A percentile compares a stretch with the other conserved stretches of the same genome.
Conservation (phyloP, 257 asterid species). For the Solanum stenotomum region DNA sequence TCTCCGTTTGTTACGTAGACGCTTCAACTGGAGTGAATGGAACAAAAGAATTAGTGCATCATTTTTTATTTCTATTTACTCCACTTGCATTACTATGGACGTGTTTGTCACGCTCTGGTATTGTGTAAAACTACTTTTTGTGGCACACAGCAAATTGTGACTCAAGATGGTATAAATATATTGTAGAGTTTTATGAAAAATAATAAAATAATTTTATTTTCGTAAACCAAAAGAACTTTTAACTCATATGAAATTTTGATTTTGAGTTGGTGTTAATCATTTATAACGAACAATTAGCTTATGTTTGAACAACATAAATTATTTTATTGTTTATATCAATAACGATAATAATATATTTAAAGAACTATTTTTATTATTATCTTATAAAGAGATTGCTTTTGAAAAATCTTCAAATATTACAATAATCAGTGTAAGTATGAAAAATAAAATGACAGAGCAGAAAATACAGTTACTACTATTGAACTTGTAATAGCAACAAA, state of each 20-base stretch:
- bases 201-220: background rate
- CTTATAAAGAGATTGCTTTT: too few species aligned
- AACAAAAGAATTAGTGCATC: background rate
- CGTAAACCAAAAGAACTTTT: background rate
- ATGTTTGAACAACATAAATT: background rate
- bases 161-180: background rate
- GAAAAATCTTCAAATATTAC: too few species aligned
- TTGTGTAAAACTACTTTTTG: background rate
- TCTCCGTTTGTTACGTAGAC: constrained; percentile 17
- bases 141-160: background rate
- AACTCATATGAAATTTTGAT: background rate
- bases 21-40: constrained; percentile 4
- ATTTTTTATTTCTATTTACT: background rate
- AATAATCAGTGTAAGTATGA: too few species aligned
- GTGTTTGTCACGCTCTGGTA: background rate
- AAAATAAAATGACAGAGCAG: too few species aligned
- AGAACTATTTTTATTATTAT: too few species aligned
- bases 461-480: too few species aligned
- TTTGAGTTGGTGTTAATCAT: background rate
- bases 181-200: background rate
- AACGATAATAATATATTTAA: too few species aligned
- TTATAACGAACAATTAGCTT: background rate
- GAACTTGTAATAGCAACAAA: too few species aligned
- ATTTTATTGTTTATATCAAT: too few species aligned
- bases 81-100: background rate